Evolutionary conservation across 2,329 filamentous ascomycete genomes (phyloP).

Genomic region (Zymoseptoria passerinii): DNA sequence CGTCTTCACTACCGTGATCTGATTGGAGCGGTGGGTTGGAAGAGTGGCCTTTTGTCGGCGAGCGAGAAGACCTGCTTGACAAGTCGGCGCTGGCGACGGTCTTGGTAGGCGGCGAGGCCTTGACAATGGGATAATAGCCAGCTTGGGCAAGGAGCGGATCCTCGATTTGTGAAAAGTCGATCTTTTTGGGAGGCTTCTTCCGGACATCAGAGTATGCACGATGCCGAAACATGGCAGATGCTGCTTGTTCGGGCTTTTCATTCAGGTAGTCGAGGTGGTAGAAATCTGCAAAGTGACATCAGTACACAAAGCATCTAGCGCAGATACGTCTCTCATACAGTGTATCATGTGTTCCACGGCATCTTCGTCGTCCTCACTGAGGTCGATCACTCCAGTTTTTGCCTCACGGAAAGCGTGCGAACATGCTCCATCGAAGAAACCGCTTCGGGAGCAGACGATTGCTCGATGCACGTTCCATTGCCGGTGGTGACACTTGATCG

Average conservation of each 20-base stretch:
- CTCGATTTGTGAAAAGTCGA: conserved; percentile 28
- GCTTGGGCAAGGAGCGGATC: conserved; percentile 31
- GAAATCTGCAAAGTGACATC: conserved; percentile 22
- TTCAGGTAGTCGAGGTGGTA: conserved; percentile 33
- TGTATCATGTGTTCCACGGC: conserved; percentile 34
- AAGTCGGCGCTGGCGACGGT: conserved; percentile 14
- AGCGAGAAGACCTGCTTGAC: conserved; percentile 15
- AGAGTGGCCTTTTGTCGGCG: conserved; percentile 11
- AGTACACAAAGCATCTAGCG: not conserved
- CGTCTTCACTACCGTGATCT: conserved; percentile 31
- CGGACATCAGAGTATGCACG: conserved; percentile 22
- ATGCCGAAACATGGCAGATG: conserved; percentile 27
- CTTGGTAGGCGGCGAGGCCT: conserved; percentile 15
- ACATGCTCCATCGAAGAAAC: conserved; percentile 37
- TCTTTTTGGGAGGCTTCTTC: conserved; percentile 23
- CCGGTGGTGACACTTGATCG: conserved; percentile 38
- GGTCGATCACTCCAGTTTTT: conserved; percentile 28
- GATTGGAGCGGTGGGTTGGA: conserved; percentile 20
- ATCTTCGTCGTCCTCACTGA: conserved; percentile 32
- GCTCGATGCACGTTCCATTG: conserved; percentile 42
- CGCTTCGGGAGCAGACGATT: conserved; percentile 41
- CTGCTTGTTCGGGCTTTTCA: conserved; percentile 17
- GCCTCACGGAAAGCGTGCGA: conserved; percentile 30
- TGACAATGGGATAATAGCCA: conserved; percentile 20
- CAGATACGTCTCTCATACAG: conserved; percentile 21